Percentiles rank a stretch among this genome's conserved stretches.
Evolutionary conservation across 2,329 filamentous ascomycete genomes (phyloP).

Genomic region (Pestalotiopsis sp.): DNA sequence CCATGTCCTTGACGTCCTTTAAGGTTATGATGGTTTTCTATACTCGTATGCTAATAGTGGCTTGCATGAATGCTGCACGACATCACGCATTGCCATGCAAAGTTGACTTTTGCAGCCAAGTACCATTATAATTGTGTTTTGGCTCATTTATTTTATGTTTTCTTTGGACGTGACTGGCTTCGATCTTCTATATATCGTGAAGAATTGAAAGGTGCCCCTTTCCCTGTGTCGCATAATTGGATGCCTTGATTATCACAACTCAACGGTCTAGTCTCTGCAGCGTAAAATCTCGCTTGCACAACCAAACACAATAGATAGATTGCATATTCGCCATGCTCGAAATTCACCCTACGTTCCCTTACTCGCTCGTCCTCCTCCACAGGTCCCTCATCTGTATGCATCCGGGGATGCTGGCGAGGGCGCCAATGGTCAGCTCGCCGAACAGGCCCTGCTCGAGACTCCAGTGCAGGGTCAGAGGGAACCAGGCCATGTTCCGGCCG

Average conservation of each 20-base stretch:
- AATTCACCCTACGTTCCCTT: neutral
- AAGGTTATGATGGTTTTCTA: no score
- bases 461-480: constrained; percentile 84
- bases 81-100: neutral
- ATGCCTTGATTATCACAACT: no score
- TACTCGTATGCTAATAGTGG: no score
- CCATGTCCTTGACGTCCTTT: no score
- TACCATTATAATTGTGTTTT: neutral
- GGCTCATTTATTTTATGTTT: neutral
- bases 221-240: no score
- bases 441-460: constrained; percentile 68
- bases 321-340: no score
- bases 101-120: neutral
- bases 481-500: constrained; percentile 72
- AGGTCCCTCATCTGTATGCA: constrained; percentile 31
- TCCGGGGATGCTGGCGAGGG: constrained; percentile 51
- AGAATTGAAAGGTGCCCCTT: no score
- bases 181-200: no score
- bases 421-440: constrained; percentile 58
- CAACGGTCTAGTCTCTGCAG: no score
- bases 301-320: no score
- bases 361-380: constrained; percentile 32
- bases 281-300: no score
- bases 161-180: neutral
- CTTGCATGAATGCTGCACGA: neutral